These are phyloP conservation scores for Spergularia bocconei DNA, from an alignment of 148 eudicot species.

Conservation along the genomic window DNA sequence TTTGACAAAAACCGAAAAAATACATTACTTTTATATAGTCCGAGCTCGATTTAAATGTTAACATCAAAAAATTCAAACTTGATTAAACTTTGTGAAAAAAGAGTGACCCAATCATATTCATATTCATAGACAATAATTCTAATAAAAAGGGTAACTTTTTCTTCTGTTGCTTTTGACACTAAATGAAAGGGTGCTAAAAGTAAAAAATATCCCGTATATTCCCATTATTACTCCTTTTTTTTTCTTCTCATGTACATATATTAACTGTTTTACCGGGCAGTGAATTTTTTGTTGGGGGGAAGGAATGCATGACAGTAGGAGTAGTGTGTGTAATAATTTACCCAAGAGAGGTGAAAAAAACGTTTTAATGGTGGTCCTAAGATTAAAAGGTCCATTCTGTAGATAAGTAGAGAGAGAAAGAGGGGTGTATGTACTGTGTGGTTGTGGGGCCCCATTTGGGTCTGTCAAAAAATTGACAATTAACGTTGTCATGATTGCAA, in stretches of 20 bases:
- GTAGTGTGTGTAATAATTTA: not conserved
- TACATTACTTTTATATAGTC: too few relatives aligned
- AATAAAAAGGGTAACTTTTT: not conserved
- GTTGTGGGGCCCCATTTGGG: not conserved
- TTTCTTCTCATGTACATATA: not conserved
- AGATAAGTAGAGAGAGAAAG: not conserved
- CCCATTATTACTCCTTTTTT: not conserved
- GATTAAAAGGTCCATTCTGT: not conserved
- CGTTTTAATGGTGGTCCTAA: constrained; percentile 17
- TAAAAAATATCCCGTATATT: not conserved
- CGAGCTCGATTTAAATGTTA: too few relatives aligned
- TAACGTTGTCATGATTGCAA: not conserved
- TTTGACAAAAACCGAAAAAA: too few relatives aligned
- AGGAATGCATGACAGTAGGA: too few relatives aligned
- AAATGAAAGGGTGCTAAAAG: not conserved
- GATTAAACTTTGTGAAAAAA: not conserved
- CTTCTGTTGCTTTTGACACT: not conserved
- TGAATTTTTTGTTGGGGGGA: too few relatives aligned
- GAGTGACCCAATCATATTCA: not conserved
- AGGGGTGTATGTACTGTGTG: not conserved
- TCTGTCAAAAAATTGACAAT: not conserved
- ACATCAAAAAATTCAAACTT: too few relatives aligned
- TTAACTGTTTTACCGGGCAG: not conserved
- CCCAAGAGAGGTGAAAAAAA: too few relatives aligned
- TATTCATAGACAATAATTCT: not conserved